Evolutionary conservation across 2,329 filamentous ascomycete species (phyloP).

Genomic region (Cordyceps fumosorosea): DNA sequence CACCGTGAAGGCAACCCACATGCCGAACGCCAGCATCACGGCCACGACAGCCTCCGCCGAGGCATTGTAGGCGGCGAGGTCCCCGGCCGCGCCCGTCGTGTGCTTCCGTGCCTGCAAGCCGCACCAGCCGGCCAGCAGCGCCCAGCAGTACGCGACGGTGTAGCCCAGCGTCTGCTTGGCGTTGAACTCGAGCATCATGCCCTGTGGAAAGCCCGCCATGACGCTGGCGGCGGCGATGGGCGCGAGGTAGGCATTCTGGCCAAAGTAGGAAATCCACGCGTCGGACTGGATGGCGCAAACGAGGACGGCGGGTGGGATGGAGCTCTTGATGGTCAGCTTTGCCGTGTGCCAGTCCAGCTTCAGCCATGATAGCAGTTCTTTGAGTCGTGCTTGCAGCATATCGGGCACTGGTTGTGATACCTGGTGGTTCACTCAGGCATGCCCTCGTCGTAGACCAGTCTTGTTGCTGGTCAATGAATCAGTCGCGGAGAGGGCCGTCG

Average conservation of each 20-base stretch:
- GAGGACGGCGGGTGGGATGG: slow-evolving; percentile 8
- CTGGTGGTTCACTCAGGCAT: neutral
- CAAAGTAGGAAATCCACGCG: slow-evolving; percentile 9
- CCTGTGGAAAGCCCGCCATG: slow-evolving; percentile 6
- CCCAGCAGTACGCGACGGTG: slow-evolving; percentile 9
- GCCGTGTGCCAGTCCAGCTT: slow-evolving; percentile 5
- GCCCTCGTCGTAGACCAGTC: neutral
- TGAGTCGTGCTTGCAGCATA: slow-evolving; percentile 13
- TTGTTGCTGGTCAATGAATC: neutral
- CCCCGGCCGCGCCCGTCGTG: neutral
- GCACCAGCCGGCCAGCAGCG: slow-evolving; percentile 11
- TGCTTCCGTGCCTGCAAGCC: slow-evolving; percentile 6
- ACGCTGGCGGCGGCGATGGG: slow-evolving; percentile 6
- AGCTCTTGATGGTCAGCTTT: slow-evolving; percentile 5
- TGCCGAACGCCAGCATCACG: neutral
- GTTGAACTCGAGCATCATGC: slow-evolving; percentile 9
- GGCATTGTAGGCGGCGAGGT: neutral
- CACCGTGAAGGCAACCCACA: slow-evolving; percentile 9
- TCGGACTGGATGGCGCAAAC: slow-evolving; percentile 11
- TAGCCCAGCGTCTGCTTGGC: neutral
- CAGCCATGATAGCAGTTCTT: neutral
- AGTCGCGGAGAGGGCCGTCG: neutral
- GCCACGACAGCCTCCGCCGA: slow-evolving; percentile 10
- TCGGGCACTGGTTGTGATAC: neutral
- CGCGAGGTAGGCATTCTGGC: slow-evolving; percentile 8